Evolutionary conservation across 2,329 filamentous ascomycete species (phyloP), one percentile per base, ranked within the genome.

Genomic region (Microsporum canis): DNA sequence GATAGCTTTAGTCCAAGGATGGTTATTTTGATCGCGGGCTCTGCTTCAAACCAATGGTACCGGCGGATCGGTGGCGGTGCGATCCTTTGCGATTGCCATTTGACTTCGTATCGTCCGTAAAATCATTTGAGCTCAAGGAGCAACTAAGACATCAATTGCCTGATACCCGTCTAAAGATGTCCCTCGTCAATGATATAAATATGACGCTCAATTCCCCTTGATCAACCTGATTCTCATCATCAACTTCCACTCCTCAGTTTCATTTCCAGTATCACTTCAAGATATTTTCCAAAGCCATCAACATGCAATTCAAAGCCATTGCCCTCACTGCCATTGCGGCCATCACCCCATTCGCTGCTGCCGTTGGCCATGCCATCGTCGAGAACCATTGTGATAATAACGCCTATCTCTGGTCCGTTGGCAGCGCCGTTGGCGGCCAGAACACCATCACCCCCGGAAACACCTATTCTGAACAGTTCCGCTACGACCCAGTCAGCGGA

Each of bases 381-480:
- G 31, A 61, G 29, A 76, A 76, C 65, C 61, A 68, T 60, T 76
- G 74, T 69, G 5, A 55, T 0, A 60, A 62, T 56, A 66, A 68
- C 8, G 63, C 74, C 57, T 76, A 74, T 60, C 62, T 76, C 60
- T 76, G 73, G 73, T 73, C 72, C 12, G 73, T 76, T 2, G 70
- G 69, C 39, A 65, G 68, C 8, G 59, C 51, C 8, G 63, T 71
- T 45, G 63, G 63, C 12, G 63, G 68, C 1, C 63, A 70, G 39
- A 59, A 63, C 14, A 65, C 62, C 5, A 8, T 78, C 61, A 51
- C 66, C 2, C 63, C 72, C 4, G 72, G 71, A 43, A 62, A 61
- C 8, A 65, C 58, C 53, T 78, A 75, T 67, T 69, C 65, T 14
- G 73, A 78, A 63, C 38, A 59, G 14, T 69, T 75, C 63, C 70